Evolutionary conservation across 169 alveolate species (phyloP), one percentile per base, ranked within the genome.

Genomic region (Eimeria maxima): DNA sequence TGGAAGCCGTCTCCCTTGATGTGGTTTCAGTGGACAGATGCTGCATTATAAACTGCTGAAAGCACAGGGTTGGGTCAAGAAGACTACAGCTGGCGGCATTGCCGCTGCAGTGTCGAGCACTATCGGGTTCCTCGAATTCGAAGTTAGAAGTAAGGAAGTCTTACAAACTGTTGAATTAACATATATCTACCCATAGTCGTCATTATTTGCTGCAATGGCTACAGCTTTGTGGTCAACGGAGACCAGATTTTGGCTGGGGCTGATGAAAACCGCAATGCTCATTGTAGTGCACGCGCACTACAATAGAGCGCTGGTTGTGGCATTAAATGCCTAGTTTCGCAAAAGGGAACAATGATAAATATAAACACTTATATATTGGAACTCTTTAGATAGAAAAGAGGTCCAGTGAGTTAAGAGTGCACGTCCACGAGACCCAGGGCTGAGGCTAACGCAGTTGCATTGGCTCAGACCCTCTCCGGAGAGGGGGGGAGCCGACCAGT

Each of bases 31-130:
- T 24, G 44, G 16, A 27, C 63, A 74, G 63, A 74, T 74, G 29
- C 86, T 74, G 86, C 86, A 74, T 74, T 33, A 74, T 74, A 74
- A 74, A 60, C 60, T 38, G 63, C 86, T 74, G 29, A 33, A 44
- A 74, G 33, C 86, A 45, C 22, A 74, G 38, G 53, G 86, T 38
- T 45, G 38, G 60, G 14, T 24, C 63, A 74, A 5, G 57, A 42
- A 74, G 63, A 29, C 38, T 45, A 74, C 86, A 74, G 57, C 86
- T 29, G 57, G 42, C 44, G 63, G 86, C 86, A 74, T 60, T 29
- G 78, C 47, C 78, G 42, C 24, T n/a, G 78, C 27, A 67, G 78
- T 10, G 78, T 22, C 78, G 13, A 5, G 78, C 78, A n/a, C 78
- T 67, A 27, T 29, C 3, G 22, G 11, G 47, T n/a, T 4, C 47